Evolutionary conservation across 139 green algal species (phyloP).

Genomic region (Chlorella sp.): DNA sequence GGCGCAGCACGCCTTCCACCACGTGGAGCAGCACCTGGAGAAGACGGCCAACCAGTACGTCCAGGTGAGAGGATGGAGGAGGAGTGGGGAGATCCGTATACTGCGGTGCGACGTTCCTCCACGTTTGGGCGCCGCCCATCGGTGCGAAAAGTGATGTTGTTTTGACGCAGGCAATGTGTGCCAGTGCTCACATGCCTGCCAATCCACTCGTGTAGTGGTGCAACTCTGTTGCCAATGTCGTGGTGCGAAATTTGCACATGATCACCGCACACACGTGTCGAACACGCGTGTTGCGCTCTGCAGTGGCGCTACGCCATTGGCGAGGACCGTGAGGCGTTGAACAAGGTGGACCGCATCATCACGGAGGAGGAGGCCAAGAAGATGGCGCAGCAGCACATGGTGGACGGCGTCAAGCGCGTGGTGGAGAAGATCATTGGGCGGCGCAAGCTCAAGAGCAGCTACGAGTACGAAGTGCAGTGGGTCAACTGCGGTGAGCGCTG

Average conservation of each 20-base stretch:
- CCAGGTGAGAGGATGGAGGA: slow-evolving; percentile 28
- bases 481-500: slow-evolving; percentile 5
- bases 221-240: too few species aligned
- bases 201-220: too few species aligned
- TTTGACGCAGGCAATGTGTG: too few species aligned
- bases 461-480: slow-evolving; percentile 70
- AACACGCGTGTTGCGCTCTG: neutral
- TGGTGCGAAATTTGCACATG: too few species aligned
- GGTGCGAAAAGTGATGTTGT: too few species aligned
- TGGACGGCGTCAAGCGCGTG: slow-evolving; percentile 34
- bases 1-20: slow-evolving; percentile 84
- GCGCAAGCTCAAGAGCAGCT: slow-evolving; percentile 77
- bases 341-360: slow-evolving; percentile 58
- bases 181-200: too few species aligned
- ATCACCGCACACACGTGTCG: too few species aligned
- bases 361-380: slow-evolving; percentile 83
- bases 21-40: slow-evolving; percentile 90
- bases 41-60: slow-evolving; percentile 95
- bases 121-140: too few species aligned
- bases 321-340: slow-evolving; percentile 83
- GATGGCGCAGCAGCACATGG: slow-evolving; percentile 52
- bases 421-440: slow-evolving; percentile 65
- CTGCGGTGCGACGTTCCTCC: too few species aligned
- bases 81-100: too few species aligned
- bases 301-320: slow-evolving; percentile 86